Base-by-base conservation (phyloP, 2,329 filamentous ascomycete species). In the Scleromitrula shiraiana region DNA sequence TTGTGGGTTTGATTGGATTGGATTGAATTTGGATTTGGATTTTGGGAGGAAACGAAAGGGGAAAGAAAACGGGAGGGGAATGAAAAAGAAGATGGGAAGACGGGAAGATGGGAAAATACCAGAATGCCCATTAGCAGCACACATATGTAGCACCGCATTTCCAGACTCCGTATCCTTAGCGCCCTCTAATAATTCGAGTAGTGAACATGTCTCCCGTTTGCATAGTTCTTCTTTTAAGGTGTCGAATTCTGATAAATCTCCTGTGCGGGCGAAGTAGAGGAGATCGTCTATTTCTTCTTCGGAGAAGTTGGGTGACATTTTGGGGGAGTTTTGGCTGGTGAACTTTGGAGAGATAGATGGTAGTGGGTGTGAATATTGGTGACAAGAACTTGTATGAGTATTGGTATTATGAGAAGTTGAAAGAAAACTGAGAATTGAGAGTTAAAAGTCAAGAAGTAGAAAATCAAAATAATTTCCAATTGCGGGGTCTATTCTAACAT, bases 211-310 rank as follows among this genome's bases (percentile, higher is more conserved):
- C 63, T 88, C 80, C 49, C 82, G 76, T 55, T 75, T 68, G 24
- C 80, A 73, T 17, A 94, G 67, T 22, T 73, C 70, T 10, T 75
- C 67, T 43, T 94, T 72, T 7, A 70, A 63, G 27, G 71, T 67
- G 1, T 75, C 70, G 40, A 97, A 72, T 22, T 91, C 85, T 15
- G 74, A 69, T 49, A 80, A 71, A 54, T 96, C 90, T 55, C 88
- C 88, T 0, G 78, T 76, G 30, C 91, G 86, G 2, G 89, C 78
- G 57, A 88, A 81, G 70, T 95, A 96, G 57, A 97, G 78, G 56
- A 97, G 77, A 68, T 97, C 91, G 65, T 96, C 90, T 60, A 94
- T 83, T 66, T 89, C 80, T 45, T 95, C 90, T 64, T 85, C 82
- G 41, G 78, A 77, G 41, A 91, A 70, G 51, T 71, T 58, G 19